A percentile compares a stretch with the other conserved stretches of the same genome.
Conservation (phyloP, 2,329 filamentous ascomycete genomes). For the Penicillium janthinellum region DNA sequence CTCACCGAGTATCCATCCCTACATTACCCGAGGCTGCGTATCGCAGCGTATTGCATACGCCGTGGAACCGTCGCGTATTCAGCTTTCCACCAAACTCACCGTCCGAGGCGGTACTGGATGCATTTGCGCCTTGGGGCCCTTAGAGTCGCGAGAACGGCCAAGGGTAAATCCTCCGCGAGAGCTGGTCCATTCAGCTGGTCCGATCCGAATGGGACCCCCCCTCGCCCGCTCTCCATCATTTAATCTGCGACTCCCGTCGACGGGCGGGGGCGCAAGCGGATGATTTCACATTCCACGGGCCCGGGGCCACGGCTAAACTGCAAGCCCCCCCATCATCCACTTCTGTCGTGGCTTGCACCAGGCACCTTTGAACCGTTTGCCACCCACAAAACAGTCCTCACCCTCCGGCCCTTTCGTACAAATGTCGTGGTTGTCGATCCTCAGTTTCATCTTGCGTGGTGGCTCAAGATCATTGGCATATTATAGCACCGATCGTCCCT, state of each 20-base stretch:
- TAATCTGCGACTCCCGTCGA: conserved; percentile 3
- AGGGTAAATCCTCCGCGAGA: conserved; percentile 1
- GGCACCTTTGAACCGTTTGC: not conserved
- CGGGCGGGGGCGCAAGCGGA: conserved; percentile 1
- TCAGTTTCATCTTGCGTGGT: not conserved
- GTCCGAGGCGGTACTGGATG: not conserved
- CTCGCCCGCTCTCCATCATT: not conserved
- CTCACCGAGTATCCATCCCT: conserved; percentile 24
- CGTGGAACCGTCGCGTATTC: not conserved
- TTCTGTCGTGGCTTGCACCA: not conserved
- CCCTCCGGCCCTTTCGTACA: not conserved
- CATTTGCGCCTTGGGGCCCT: not conserved
- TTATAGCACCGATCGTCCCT: not conserved
- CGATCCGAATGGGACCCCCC: not conserved
- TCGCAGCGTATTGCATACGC: conserved; percentile 8
- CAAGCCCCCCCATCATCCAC: not conserved
- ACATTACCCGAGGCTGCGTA: conserved; percentile 23
- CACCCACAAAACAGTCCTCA: not conserved
- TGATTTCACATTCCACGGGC: conserved; percentile 4
- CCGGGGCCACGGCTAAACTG: conserved; percentile 5
- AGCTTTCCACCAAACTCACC: conserved; percentile 1
- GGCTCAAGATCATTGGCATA: not conserved
- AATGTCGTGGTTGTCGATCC: not conserved
- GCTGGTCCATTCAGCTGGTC: not conserved
- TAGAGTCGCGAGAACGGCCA: not conserved